phyloP scores from a whole-genome alignment of 805 yeast species.

The Kurtzmaniella cleridarum region DNA sequence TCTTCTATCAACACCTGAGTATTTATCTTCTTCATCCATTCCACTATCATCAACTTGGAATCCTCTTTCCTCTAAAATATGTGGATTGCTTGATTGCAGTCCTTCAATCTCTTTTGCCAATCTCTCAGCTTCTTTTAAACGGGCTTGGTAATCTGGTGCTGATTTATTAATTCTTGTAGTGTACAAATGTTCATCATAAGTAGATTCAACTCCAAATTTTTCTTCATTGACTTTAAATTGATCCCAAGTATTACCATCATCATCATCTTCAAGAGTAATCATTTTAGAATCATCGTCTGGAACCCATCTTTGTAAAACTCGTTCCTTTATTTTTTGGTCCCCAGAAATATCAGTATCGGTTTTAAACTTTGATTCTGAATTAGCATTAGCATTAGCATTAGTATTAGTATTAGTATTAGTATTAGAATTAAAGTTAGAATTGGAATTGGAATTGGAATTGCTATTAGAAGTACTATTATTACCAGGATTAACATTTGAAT shows the following conservation, averaged over 20 bases:
- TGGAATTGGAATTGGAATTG: conserved; percentile 2
- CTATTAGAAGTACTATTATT: neutral
- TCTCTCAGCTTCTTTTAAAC: conserved; percentile 65
- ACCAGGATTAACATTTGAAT: neutral
- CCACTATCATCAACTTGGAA: conserved; percentile 72
- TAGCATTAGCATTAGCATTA: neutral
- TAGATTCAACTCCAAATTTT: conserved; percentile 82
- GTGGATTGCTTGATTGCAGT: conserved; percentile 64
- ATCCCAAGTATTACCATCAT: conserved; percentile 58
- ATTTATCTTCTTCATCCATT: conserved; percentile 91
- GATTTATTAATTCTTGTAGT: conserved; percentile 69
- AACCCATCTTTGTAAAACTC: conserved; percentile 80
- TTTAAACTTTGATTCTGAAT: conserved; percentile 40
- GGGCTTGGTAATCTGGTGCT: conserved; percentile 67
- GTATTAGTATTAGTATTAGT: neutral
- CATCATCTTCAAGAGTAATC: conserved; percentile 33
- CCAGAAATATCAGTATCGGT: conserved; percentile 85
- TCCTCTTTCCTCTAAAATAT: conserved; percentile 91
- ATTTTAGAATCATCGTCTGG: conserved; percentile 46
- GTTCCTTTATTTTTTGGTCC: conserved; percentile 42
- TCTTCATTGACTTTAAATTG: conserved; percentile 89
- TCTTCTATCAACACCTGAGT: conserved; percentile 82
- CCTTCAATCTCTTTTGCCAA: conserved; percentile 81
- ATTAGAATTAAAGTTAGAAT: neutral
- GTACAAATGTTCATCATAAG: conserved; percentile 80